Base-by-base conservation (phyloP, 768 basidiomycete genomes). In the Naganishia vishniacii region DNA sequence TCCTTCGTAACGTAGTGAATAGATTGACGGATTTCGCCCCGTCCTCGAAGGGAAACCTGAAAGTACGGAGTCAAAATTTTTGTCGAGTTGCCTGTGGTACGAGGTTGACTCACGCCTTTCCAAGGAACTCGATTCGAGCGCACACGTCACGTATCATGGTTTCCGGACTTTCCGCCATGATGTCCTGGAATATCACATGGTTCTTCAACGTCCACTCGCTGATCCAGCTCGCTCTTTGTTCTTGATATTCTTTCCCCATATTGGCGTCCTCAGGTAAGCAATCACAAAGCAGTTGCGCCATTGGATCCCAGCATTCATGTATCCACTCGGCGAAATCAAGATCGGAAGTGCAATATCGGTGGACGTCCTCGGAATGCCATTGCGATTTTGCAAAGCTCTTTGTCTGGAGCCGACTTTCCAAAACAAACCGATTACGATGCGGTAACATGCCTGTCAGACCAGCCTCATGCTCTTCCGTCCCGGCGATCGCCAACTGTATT, bases 161-260 rank as follows among this genome's bases (percentile, higher is more conserved):
- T 7, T 5, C 11, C 5, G 32, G 53, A 9, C 37, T 37, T 15
- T 56, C 37, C 13, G 23, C 37, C 53, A 56, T 56, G 34, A 56
- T 40, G 9, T 25, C 53, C 31, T 34, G 23, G 20, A 56, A 16
- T 8, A 23, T 37, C 16, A 37, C 32, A 25, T 25, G 32, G 34
- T 56, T 37, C 37, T 56, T 56, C 53, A 13, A 20, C 23, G 37
- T 37, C 53, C 53, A 56, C 26, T 56, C 53, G 11, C 40, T 34
- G 23, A 20, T 23, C 53, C 53, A 56, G 20, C 12, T n/a, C 20
- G 4, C 40, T 16, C 53, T 56, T 23, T 40, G 53, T 15, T 37
- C 18, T 3, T 4, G 2, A 37, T 56, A 56, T 16, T 37, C 53
- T 56, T 56, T 20, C 9, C 23, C 53, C 53, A 25, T 56, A 20